A percentile compares a stretch with the other conserved stretches of the same genome.
Conservation (phyloP, 192 early-diverging fungal species). For the Linnemannia zychae region DNA sequence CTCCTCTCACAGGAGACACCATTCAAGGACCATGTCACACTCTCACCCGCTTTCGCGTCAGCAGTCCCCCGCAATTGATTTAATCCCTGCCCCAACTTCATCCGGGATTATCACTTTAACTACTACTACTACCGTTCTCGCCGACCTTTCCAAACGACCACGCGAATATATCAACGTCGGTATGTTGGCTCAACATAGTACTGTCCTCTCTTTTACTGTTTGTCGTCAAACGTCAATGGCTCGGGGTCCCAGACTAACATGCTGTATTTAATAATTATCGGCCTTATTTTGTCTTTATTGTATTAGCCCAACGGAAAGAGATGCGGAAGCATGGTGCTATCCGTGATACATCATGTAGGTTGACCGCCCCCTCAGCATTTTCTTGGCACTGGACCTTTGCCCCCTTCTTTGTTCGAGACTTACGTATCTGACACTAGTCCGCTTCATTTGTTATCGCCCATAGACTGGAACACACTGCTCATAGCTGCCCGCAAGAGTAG, state of each 20-base stretch:
- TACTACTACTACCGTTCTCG: slow-evolving; percentile 34
- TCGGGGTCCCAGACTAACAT: neutral
- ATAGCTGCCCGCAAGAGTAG: slow-evolving; percentile 61
- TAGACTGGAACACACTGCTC: slow-evolving; percentile 62
- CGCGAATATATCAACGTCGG: slow-evolving; percentile 55
- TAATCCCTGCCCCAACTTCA: slow-evolving; percentile 34
- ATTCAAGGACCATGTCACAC: slow-evolving; percentile 50
- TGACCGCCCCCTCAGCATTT: too few relatives aligned
- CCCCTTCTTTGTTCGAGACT: neutral
- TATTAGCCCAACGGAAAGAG: slow-evolving; percentile 46
- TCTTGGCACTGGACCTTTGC: neutral
- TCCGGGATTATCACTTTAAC: slow-evolving; percentile 44
- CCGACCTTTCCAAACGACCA: slow-evolving; percentile 25
- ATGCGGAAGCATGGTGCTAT: slow-evolving; percentile 54
- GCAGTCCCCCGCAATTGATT: slow-evolving; percentile 46
- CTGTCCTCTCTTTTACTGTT: neutral
- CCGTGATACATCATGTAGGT: slow-evolving; percentile 42
- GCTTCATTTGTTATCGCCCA: neutral
- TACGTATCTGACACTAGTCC: neutral
- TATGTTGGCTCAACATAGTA: slow-evolving; percentile 3
- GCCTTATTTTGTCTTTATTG: neutral
- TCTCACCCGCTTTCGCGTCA: slow-evolving; percentile 42
- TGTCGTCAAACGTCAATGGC: neutral
- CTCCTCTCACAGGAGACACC: slow-evolving; percentile 44
- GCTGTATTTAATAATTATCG: neutral